Conservation (phyloP, 495 filamentous ascomycete genomes). For the Podospora anserina region DNA sequence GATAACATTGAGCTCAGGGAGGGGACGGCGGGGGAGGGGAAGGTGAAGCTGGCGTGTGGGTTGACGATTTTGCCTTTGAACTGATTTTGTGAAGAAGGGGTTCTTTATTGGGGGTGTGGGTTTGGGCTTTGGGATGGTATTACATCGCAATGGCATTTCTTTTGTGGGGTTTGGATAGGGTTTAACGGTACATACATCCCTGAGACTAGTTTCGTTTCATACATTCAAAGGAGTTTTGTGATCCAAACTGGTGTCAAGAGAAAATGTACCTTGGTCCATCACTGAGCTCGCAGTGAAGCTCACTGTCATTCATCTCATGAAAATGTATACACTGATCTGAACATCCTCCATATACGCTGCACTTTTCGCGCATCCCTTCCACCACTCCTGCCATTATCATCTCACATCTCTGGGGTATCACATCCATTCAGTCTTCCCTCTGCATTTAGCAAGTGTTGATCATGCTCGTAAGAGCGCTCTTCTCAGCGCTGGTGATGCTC, state of each 20-base stretch:
- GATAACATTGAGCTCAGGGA: constrained; percentile 15
- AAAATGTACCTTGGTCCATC: too few relatives aligned
- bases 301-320: not conserved
- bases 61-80: constrained; percentile 31
- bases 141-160: not conserved
- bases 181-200: not conserved
- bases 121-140: not conserved
- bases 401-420: not conserved
- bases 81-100: not conserved
- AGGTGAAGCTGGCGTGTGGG: constrained; percentile 30
- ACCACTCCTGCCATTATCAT: not conserved
- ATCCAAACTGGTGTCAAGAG: too few relatives aligned
- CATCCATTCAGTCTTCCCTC: not conserved
- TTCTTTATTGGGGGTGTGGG: not conserved
- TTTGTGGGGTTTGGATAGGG: not conserved
- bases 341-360: not conserved
- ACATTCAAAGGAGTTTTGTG: too few relatives aligned
- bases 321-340: not conserved
- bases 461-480: constrained; percentile 61
- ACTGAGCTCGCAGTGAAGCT: not conserved
- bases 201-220: too few relatives aligned
- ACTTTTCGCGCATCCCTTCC: not conserved
- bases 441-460: constrained; percentile 55
- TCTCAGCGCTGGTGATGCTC: constrained; percentile 49
- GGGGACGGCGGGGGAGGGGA: constrained; percentile 13